These are phyloP conservation scores for Noccaea caerulescens DNA, from an alignment of 345 rosid genomes.

Conservation along the genomic window DNA sequence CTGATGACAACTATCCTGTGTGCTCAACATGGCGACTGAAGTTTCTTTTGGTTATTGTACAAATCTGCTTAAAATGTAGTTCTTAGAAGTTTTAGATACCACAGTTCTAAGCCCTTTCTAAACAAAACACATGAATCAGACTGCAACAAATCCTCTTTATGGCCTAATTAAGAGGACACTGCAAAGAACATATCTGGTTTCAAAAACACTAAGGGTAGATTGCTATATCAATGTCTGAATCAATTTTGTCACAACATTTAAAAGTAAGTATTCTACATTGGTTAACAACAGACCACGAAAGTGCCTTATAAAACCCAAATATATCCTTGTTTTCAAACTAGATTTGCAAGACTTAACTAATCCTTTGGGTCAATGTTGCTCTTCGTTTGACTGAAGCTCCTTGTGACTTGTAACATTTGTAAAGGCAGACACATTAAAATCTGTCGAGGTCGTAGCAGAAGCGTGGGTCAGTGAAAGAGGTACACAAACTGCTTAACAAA, in stretches of 20 bases:
- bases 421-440: not conserved
- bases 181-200: no score
- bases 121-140: not conserved
- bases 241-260: constrained; percentile 19
- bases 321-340: not conserved
- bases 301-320: not conserved
- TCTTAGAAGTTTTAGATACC: not conserved
- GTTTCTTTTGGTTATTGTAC: not conserved
- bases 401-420: constrained; percentile 7
- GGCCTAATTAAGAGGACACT: no score
- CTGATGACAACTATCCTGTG: not conserved
- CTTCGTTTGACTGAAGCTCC: not conserved
- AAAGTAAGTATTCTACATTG: not conserved
- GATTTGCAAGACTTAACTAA: not conserved
- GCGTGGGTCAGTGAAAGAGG: not conserved
- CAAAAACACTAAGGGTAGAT: not conserved
- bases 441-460: constrained; percentile 1
- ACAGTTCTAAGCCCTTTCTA: not conserved
- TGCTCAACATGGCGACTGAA: not conserved
- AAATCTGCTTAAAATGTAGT: not conserved
- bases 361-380: not conserved
- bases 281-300: not conserved
- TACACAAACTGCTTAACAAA: constrained; percentile 2
- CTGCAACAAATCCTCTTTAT: no score
- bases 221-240: not conserved